Base-by-base conservation (phyloP, 2,329 filamentous ascomycete species). In the Furcasterigmium sp. region DNA sequence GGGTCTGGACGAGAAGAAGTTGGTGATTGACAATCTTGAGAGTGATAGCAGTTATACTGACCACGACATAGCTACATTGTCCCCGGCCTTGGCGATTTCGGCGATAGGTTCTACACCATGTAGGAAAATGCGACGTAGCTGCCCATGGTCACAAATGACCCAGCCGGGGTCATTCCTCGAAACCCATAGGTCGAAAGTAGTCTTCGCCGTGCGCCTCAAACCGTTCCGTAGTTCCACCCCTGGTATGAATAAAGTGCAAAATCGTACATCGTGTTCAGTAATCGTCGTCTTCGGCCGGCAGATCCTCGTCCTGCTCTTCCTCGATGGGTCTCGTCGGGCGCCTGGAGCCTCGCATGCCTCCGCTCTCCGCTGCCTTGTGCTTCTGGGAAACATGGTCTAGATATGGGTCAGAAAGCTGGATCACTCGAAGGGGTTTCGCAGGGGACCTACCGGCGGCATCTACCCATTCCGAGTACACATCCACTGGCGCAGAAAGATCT, bases 1-100 rank as follows among this genome's bases (percentile, higher is more conserved):
- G 71, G 91, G 93, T n/a, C 72, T 98, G 50, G 87, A 98, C 63
- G 91, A 94, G 61, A 96, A 95, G 74, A 97, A 95, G 91, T 97
- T 76, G 60, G 82, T 73, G 45, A 36, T 39, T 37, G 19, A 17
- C 19, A 39, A 40, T 21, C 37, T 40, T 37, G n/a, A 39, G 48
- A 41, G 46, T 40, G 42, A 46, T 37, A 35, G 41, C 44, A 36
- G 35, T 45, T 34, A 44, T 53, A 36, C 43, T 53, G 52, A 68
- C 39, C 43, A 48, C 34, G n/a, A 28, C 52, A 51, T 62, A 97
- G 91, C 64, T 97, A 96, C 63, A 97, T 97, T 59, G 81, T 95
- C 43, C 91, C 91, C 21, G 91, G 91, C 21, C 75, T 97, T 15
- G 91, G 91, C 52, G 91, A 97, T 63, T 97, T 97, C 65, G 91